These are phyloP conservation scores for Physocladia obscura DNA, from an alignment of 192 early-diverging fungal genomes.

Conservation along the genomic window DNA sequence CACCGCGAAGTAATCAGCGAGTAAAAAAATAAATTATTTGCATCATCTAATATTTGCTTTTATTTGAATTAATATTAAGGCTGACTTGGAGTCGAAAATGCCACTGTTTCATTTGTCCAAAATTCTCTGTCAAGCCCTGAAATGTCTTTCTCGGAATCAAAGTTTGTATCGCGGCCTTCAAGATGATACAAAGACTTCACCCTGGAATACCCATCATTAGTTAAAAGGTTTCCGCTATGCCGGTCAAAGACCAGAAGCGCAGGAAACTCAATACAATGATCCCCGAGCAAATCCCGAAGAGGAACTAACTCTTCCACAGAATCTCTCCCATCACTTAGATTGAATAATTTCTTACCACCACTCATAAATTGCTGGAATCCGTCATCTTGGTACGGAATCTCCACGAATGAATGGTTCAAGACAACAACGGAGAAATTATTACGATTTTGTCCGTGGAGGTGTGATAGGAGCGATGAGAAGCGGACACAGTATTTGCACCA, in stretches of 20 bases:
- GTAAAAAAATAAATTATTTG: no score
- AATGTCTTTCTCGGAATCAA: no score
- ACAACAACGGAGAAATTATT: not conserved
- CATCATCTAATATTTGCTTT: no score
- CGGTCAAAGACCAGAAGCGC: not conserved
- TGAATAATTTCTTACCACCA: not conserved
- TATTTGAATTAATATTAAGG: no score
- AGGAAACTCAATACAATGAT: not conserved
- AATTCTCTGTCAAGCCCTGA: no score
- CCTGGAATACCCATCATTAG: not conserved
- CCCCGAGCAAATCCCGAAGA: not conserved
- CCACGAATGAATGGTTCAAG: not conserved
- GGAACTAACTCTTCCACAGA: not conserved
- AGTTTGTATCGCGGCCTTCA: no score
- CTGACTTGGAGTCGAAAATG: no score
- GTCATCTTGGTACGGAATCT: not conserved
- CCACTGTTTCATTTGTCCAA: no score
- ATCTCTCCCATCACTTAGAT: not conserved
- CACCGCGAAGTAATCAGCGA: not conserved
- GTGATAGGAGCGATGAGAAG: not conserved
- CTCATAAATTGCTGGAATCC: not conserved
- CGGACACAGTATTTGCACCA: not conserved
- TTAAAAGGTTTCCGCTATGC: not conserved
- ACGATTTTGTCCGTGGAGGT: not conserved
- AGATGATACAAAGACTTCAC: not conserved